A percentile compares a stretch with the other conserved stretches of the same genome.
These are phyloP conservation scores for Coniochaeta ligniaria DNA, from an alignment of 2,329 filamentous ascomycete genomes.

Conservation along the genomic window DNA sequence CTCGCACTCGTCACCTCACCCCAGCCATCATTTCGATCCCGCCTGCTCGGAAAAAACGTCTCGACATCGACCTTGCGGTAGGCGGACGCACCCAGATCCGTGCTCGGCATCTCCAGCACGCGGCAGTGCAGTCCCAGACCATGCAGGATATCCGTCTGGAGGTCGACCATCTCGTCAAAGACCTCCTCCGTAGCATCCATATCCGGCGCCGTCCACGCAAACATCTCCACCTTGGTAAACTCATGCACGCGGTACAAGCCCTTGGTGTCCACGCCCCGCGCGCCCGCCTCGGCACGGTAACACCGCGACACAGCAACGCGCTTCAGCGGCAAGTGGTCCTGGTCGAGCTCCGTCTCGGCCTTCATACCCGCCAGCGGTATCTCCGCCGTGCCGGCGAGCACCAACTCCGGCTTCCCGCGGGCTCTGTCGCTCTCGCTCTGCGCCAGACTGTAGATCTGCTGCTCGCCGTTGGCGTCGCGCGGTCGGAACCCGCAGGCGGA, in stretches of 20 bases:
- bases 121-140: slow-evolving; percentile 77
- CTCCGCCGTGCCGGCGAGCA: slow-evolving; percentile 83
- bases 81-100: slow-evolving; percentile 85
- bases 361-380: slow-evolving; percentile 91
- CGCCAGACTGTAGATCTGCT: slow-evolving; percentile 79
- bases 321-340: slow-evolving; percentile 64
- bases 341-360: slow-evolving; percentile 62
- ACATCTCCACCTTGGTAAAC: slow-evolving; percentile 98
- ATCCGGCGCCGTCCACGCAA: slow-evolving; percentile 74
- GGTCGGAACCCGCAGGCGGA: slow-evolving; percentile 92
- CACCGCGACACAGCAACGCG: slow-evolving; percentile 82
- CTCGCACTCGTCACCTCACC: slow-evolving; percentile 89
- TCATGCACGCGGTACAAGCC: slow-evolving; percentile 96
- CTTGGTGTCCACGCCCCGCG: slow-evolving; percentile 83
- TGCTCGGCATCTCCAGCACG: slow-evolving; percentile 84
- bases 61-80: slow-evolving; percentile 88
- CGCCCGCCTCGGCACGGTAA: slow-evolving; percentile 91
- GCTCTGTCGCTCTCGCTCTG: slow-evolving; percentile 57
- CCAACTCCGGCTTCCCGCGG: slow-evolving; percentile 59
- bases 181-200: slow-evolving; percentile 41
- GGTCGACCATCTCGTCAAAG: slow-evolving; percentile 78
- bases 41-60: slow-evolving; percentile 81
- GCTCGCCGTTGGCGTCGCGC: slow-evolving; percentile 81
- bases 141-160: slow-evolving; percentile 77
- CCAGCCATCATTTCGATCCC: slow-evolving; percentile 64